Evolutionary conservation across 208 protist species (phyloP).

Genomic region (Kentomonas sorsogonicus): DNA sequence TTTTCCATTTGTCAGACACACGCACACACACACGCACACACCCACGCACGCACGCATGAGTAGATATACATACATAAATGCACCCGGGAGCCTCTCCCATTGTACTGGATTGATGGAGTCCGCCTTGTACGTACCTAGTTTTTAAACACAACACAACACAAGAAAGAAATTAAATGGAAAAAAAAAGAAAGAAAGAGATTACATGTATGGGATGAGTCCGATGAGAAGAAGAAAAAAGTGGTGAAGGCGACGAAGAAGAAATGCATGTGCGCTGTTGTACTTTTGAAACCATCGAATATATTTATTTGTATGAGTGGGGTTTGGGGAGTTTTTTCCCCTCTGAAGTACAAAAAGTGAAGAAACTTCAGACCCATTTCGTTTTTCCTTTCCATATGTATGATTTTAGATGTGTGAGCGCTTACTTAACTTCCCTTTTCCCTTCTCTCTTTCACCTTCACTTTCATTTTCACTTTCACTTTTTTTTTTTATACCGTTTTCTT

Average conservation of each 20-base stretch:
- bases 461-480: not conserved
- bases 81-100: too few relatives aligned
- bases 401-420: too few relatives aligned
- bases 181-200: conserved; percentile 4
- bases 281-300: not conserved
- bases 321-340: not conserved
- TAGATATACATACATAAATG: too few relatives aligned
- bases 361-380: too few relatives aligned
- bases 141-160: not conserved
- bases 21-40: too few relatives aligned
- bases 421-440: too few relatives aligned
- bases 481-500: conserved; percentile 12
- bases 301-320: not conserved
- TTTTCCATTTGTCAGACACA: too few relatives aligned
- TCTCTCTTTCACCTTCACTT: conserved; percentile 4
- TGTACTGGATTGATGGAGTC: too few relatives aligned
- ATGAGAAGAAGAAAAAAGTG: not conserved
- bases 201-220: not conserved
- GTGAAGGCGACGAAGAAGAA: not conserved
- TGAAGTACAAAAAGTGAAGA: too few relatives aligned
- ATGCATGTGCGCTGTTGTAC: not conserved
- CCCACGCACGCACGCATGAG: too few relatives aligned
- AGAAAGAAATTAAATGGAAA: not conserved
- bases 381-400: too few relatives aligned
- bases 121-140: too few relatives aligned